Evolutionary conservation across 345 rosid genomes (phyloP).

Genomic region (Streptanthus diversifolius): DNA sequence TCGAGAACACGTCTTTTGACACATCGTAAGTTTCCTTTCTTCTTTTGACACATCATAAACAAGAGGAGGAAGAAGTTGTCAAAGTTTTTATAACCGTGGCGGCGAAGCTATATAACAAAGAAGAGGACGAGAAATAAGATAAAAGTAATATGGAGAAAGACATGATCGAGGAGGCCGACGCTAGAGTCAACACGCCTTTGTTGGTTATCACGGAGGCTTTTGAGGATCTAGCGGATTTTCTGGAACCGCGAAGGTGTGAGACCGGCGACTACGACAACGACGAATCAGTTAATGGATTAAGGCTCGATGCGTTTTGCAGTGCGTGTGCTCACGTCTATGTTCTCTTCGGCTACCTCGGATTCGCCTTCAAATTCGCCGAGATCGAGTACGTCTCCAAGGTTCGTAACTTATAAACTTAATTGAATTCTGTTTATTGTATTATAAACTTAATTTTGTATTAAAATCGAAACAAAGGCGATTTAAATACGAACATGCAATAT

Average conservation of each 20-base stretch:
- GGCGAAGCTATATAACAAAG: constrained; percentile 1
- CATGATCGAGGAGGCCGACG: not conserved
- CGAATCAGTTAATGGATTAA: constrained; percentile 24
- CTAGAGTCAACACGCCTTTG: constrained; percentile 30
- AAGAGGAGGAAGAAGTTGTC: not conserved
- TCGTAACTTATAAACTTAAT: not conserved
- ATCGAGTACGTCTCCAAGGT: constrained; percentile 76
- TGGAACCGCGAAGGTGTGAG: constrained; percentile 15
- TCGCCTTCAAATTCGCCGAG: constrained; percentile 82
- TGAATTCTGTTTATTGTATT: not conserved
- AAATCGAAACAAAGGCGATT: no score
- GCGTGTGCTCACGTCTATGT: constrained; percentile 66
- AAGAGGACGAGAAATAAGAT: not conserved
- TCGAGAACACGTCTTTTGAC: not conserved
- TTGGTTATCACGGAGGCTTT: constrained; percentile 49
- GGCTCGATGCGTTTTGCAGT: constrained; percentile 50
- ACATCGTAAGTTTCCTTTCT: not conserved
- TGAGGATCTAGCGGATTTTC: constrained; percentile 42
- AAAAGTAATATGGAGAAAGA: not conserved
- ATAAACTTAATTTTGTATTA: no score
- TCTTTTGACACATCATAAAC: not conserved
- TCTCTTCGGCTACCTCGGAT: constrained; percentile 62
- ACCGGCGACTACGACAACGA: not conserved
- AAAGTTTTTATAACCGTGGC: not conserved
- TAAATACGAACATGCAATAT: no score